Evolutionary conservation across 1,284 basidiomycete genomes (phyloP).

Genomic region (Sporisorium reilianum): DNA sequence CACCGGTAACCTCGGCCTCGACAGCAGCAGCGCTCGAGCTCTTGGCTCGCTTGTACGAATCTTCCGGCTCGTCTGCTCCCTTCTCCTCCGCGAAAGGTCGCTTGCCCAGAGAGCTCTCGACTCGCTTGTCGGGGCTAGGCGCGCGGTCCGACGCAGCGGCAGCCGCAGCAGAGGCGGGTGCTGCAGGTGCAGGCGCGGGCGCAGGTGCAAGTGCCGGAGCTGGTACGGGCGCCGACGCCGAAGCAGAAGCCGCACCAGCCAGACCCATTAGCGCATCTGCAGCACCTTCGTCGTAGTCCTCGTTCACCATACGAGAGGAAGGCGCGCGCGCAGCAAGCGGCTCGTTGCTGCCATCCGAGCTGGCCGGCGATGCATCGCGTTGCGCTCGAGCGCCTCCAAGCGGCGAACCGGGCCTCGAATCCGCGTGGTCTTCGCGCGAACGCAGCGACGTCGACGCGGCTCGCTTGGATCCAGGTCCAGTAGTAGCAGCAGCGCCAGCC

Average conservation of each 20-base stretch:
- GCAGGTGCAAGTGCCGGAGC: constrained; percentile 18
- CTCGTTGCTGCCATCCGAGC: constrained; percentile 57
- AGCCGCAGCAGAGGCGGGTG: constrained; percentile 15
- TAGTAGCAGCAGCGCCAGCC: background rate
- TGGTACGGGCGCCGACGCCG: constrained; percentile 7
- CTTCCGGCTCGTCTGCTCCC: constrained; percentile 20
- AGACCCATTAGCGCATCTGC: constrained; percentile 68
- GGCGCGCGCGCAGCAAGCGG: constrained; percentile 46
- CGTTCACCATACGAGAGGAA: constrained; percentile 58
- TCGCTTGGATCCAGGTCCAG: constrained; percentile 20
- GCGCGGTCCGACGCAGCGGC: constrained; percentile 19
- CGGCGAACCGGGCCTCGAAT: constrained; percentile 32
- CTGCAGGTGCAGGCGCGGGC: constrained; percentile 14
- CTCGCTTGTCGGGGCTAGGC: constrained; percentile 36
- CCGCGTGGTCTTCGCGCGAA: constrained; percentile 25
- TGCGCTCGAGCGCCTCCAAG: constrained; percentile 24
- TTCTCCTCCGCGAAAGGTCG: constrained; percentile 43
- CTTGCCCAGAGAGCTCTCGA: constrained; percentile 52
- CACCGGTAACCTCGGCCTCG: constrained; percentile 5
- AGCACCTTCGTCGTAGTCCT: constrained; percentile 67
- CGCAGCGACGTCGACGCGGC: constrained; percentile 28
- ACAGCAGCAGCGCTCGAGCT: constrained; percentile 23
- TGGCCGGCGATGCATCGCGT: constrained; percentile 46
- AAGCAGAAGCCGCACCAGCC: constrained; percentile 62
- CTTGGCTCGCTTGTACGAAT: constrained; percentile 46